Conservation (phyloP, 1,284 basidiomycete genomes). For the Austroboletus niveus region DNA sequence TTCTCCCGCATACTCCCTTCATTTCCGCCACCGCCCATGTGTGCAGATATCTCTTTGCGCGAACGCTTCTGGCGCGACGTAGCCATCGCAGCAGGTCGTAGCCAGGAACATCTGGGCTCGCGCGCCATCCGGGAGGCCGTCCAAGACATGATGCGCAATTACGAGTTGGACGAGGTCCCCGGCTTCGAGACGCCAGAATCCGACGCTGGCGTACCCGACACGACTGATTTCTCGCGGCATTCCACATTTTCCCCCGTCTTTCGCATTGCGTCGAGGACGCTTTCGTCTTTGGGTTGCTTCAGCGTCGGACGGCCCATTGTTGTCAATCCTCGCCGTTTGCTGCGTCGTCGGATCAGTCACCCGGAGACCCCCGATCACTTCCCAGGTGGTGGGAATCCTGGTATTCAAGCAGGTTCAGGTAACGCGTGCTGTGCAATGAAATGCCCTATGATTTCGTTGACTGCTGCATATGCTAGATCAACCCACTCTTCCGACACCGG, state of each 20-base stretch:
- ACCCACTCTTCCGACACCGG: conserved; percentile 1
- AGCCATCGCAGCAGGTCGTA: conserved; percentile 9
- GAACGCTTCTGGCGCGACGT: conserved; percentile 29
- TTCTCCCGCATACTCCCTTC: conserved; percentile 1
- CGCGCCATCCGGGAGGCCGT: conserved; percentile 19
- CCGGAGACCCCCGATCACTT: conserved; percentile 12
- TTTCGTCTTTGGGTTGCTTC: conserved; percentile 1
- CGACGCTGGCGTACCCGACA: conserved; percentile 7
- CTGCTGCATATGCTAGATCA: conserved; percentile 9
- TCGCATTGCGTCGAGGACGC: background rate
- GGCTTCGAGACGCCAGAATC: conserved; percentile 11
- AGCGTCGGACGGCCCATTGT: conserved; percentile 14
- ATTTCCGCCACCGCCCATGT: conserved; percentile 9
- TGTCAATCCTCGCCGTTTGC: conserved; percentile 6
- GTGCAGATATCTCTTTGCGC: conserved; percentile 9
- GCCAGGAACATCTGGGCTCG: conserved; percentile 11
- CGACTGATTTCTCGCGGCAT: conserved; percentile 15
- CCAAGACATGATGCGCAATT: conserved; percentile 25
- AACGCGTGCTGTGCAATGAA: background rate
- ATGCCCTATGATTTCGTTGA: conserved; percentile 5
- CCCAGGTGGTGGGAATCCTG: conserved; percentile 21
- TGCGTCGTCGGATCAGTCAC: conserved; percentile 7
- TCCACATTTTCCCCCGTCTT: conserved; percentile 24
- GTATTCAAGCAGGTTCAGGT: conserved; percentile 19
- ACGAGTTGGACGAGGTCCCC: conserved; percentile 21